Percentiles rank a stretch among this genome's conserved stretches.
phyloP scores from a whole-genome alignment of 441 rosid species.

The Aquilaria agallochum region DNA sequence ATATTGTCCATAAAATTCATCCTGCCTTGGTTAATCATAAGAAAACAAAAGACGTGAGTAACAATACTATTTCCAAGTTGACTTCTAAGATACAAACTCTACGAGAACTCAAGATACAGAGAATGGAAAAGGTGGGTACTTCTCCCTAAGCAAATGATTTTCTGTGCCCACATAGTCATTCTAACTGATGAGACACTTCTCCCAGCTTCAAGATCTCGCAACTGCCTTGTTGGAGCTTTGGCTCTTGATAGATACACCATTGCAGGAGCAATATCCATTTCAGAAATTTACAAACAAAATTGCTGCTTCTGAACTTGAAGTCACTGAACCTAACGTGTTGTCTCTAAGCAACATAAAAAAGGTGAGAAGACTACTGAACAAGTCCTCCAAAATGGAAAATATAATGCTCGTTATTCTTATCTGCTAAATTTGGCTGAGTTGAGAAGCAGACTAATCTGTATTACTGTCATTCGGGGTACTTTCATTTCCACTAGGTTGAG shows the following conservation, averaged over 20 bases:
- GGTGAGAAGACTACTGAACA: conserved; percentile 38
- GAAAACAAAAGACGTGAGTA: conserved; percentile 42
- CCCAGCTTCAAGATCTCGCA: conserved; percentile 80
- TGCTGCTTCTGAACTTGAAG: conserved; percentile 62
- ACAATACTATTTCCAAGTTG: conserved; percentile 48
- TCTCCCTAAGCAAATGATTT: not conserved
- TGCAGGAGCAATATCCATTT: conserved; percentile 66
- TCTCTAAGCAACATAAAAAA: conserved; percentile 47
- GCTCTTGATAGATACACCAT: conserved; percentile 76
- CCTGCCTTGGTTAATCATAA: conserved; percentile 37
- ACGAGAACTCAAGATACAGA: conserved; percentile 53
- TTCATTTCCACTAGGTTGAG: conserved; percentile 48
- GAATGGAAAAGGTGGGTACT: conserved; percentile 58
- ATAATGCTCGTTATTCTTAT: not conserved
- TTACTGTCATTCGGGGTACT: conserved; percentile 5
- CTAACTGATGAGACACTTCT: conserved; percentile 10
- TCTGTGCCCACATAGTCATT: not conserved
- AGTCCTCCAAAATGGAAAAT: not conserved
- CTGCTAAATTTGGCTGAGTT: not conserved
- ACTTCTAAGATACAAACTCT: conserved; percentile 39
- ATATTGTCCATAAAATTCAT: conserved; percentile 38
- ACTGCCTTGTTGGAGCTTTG: conserved; percentile 68
- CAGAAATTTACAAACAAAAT: conserved; percentile 52
- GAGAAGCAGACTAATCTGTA: not conserved
- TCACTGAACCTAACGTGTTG: conserved; percentile 59